These are phyloP conservation scores for Mucuna pruriens DNA, from an alignment of 306 rosid species.

Conservation along the genomic window DNA sequence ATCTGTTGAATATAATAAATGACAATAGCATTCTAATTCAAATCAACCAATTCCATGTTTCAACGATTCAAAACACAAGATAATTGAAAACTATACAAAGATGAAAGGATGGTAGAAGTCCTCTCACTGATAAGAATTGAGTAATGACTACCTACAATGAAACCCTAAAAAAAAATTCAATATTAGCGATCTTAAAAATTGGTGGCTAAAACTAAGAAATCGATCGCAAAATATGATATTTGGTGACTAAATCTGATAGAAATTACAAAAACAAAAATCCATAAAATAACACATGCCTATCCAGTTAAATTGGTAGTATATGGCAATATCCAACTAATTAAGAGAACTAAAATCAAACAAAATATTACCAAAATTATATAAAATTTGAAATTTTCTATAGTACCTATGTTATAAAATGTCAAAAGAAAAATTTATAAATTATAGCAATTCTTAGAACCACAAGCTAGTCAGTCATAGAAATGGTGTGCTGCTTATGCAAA, in stretches of 20 bases:
- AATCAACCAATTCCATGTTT: no score
- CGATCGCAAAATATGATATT: no score
- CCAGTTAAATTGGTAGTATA: not conserved
- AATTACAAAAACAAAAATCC: not conserved
- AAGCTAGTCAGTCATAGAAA: not conserved
- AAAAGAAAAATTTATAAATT: not conserved
- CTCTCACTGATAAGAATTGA: no score
- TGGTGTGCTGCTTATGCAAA: not conserved
- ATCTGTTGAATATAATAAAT: no score
- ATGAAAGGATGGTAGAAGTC: not conserved
- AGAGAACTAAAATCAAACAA: not conserved
- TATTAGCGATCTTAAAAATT: no score
- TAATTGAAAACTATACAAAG: not conserved
- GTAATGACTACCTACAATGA: no score
- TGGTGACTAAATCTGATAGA: no score
- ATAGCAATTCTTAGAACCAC: not conserved
- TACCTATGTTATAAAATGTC: not conserved
- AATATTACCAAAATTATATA: not conserved
- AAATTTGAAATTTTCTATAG: not conserved
- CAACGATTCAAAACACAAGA: not conserved
- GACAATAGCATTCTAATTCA: no score
- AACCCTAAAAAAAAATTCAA: no score
- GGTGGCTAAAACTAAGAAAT: no score
- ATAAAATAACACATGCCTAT: not conserved
- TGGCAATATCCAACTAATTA: not conserved